Conservation (phyloP, 306 rosid species). For the Crotalaria pallida region DNA sequence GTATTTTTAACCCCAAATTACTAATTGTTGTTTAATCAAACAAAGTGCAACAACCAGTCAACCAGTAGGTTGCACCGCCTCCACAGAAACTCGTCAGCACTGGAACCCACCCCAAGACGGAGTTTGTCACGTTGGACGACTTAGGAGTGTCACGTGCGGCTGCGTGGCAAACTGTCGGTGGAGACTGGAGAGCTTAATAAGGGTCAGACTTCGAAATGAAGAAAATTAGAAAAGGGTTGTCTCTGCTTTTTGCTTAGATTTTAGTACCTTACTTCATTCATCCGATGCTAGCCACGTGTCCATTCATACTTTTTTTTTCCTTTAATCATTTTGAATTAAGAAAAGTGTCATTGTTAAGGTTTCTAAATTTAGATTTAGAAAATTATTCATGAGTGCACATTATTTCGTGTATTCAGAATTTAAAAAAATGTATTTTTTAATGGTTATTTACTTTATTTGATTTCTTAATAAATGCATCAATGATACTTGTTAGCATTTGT, state of each 20-base stretch:
- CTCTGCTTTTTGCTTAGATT: not conserved
- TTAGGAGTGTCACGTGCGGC: constrained; percentile 21
- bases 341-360: no score
- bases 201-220: not conserved
- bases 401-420: no score
- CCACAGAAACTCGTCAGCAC: constrained; percentile 26
- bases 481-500: no score
- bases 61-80: constrained; percentile 36
- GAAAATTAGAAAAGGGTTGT: not conserved
- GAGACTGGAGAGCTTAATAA: not conserved
- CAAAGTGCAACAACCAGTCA: not conserved
- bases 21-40: not conserved
- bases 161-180: constrained; percentile 53
- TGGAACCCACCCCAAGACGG: constrained; percentile 5
- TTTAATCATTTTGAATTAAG: not conserved
- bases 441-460: no score
- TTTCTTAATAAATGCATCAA: no score
- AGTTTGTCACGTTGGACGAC: constrained; percentile 22
- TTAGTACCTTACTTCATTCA: not conserved
- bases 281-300: not conserved
- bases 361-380: no score
- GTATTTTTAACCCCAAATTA: not conserved
- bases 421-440: no score
- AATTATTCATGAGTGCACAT: no score
- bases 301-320: no score